A percentile compares a stretch with the other conserved stretches of the same genome.
These are phyloP conservation scores for Aleurites moluccanus DNA, from an alignment of 441 rosid species.

Conservation along the genomic window DNA sequence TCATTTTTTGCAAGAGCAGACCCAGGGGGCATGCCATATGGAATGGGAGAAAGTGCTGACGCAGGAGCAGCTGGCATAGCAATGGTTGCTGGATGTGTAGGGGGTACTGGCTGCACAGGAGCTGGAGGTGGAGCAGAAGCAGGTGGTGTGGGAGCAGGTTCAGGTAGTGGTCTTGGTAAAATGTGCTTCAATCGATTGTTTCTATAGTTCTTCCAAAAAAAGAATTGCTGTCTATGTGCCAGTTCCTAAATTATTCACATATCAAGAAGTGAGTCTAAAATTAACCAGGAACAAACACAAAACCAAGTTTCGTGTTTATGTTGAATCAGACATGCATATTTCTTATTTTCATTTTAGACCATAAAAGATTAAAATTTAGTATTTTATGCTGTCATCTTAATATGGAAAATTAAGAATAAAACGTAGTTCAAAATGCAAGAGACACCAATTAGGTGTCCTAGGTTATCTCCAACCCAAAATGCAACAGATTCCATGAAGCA, in stretches of 20 bases:
- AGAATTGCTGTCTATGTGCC: slow-evolving; percentile 95
- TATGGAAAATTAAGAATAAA: not conserved
- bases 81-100: slow-evolving; percentile 46
- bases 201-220: slow-evolving; percentile 93
- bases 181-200: slow-evolving; percentile 92
- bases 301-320: not conserved
- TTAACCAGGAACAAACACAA: slow-evolving; percentile 13
- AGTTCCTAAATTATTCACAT: slow-evolving; percentile 53
- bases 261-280: slow-evolving; percentile 18
- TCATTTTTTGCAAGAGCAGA: slow-evolving; percentile 62
- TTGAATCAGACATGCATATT: not conserved
- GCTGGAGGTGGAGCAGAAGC: slow-evolving; percentile 40
- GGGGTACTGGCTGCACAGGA: slow-evolving; percentile 42
- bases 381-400: not conserved
- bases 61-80: slow-evolving; percentile 49
- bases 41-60: slow-evolving; percentile 78
- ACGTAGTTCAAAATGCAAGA: not conserved
- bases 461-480: not conserved
- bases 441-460: not conserved
- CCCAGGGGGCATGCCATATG: slow-evolving; percentile 59
- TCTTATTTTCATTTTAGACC: not conserved
- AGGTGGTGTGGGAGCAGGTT: slow-evolving; percentile 52
- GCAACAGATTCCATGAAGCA: not conserved
- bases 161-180: slow-evolving; percentile 89
- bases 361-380: not conserved